Evolutionary conservation across 2,329 filamentous ascomycete species (phyloP).

Genomic region (Sclerotinia sclerotiorum): DNA sequence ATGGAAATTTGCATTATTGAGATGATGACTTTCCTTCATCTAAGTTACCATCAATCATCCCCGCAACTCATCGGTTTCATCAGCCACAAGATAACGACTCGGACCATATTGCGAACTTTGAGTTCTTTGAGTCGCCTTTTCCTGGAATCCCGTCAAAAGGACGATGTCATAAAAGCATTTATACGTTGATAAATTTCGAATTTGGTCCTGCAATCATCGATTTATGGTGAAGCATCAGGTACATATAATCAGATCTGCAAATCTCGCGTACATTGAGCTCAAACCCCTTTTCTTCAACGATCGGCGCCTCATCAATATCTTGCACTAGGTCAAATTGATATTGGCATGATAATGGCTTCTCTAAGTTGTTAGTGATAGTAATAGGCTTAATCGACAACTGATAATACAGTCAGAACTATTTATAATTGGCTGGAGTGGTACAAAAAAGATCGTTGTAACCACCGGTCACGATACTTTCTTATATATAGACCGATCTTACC

Average conservation of each 20-base stretch:
- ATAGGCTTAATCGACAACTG: slow-evolving; percentile 15
- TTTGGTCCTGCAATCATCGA: neutral
- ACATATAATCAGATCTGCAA: neutral
- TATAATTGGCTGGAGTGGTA: neutral
- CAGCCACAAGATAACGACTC: slow-evolving; percentile 14
- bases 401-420: slow-evolving; percentile 7
- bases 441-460: neutral
- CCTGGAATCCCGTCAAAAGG: neutral
- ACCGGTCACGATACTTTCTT: neutral
- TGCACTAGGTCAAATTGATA: neutral
- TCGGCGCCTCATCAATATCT: neutral
- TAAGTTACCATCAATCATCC: neutral
- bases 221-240: neutral
- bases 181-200: neutral
- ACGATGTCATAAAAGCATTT: neutral
- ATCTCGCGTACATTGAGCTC: slow-evolving; percentile 5
- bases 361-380: neutral
- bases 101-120: neutral
- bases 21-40: neutral
- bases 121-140: neutral
- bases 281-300: neutral
- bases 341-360: neutral
- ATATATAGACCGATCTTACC: neutral
- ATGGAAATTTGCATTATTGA: neutral
- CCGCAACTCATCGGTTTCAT: neutral